Evolutionary conservation across 768 basidiomycete genomes (phyloP).

Genomic region (Xerocomus brunneocitrinus): DNA sequence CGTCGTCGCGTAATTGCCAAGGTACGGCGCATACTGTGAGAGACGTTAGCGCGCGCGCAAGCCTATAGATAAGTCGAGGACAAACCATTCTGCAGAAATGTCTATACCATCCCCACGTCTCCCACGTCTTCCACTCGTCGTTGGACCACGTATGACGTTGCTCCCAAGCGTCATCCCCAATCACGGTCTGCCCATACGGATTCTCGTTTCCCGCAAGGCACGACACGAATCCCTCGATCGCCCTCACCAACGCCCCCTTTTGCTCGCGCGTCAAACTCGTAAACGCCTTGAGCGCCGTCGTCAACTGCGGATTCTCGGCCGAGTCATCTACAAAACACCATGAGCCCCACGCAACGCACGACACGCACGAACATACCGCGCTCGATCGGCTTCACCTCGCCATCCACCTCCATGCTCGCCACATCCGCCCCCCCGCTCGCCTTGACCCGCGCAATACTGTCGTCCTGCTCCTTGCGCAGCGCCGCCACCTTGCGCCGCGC

Average conservation of each 20-base stretch:
- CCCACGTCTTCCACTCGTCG: slow-evolving; percentile 80
- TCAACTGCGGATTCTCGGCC: slow-evolving; percentile 65
- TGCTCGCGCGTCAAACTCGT: slow-evolving; percentile 72
- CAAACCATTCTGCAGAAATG: slow-evolving; percentile 82
- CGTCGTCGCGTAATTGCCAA: slow-evolving; percentile 70
- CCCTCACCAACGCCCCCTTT: slow-evolving; percentile 63
- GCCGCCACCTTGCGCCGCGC: slow-evolving; percentile 69
- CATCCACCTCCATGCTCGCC: slow-evolving; percentile 61
- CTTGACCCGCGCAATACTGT: slow-evolving; percentile 70
- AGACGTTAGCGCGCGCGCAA: not conserved
- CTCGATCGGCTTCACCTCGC: slow-evolving; percentile 61
- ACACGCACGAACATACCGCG: slow-evolving; percentile 17
- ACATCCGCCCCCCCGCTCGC: slow-evolving; percentile 53
- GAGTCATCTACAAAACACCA: slow-evolving; percentile 35
- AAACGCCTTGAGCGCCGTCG: slow-evolving; percentile 69
- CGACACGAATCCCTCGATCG: slow-evolving; percentile 71
- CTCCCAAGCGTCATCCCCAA: slow-evolving; percentile 66
- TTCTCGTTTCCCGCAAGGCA: slow-evolving; percentile 46
- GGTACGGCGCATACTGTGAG: slow-evolving; percentile 70
- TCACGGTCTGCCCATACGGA: slow-evolving; percentile 42
- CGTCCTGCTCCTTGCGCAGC: slow-evolving; percentile 86
- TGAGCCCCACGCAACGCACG: not conserved
- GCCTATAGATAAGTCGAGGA: slow-evolving; percentile 4
- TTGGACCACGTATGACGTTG: slow-evolving; percentile 64
- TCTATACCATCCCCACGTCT: slow-evolving; percentile 88